These are phyloP conservation scores for Sphaceloma murrayae DNA, from an alignment of 2,329 filamentous ascomycete species.

Conservation along the genomic window DNA sequence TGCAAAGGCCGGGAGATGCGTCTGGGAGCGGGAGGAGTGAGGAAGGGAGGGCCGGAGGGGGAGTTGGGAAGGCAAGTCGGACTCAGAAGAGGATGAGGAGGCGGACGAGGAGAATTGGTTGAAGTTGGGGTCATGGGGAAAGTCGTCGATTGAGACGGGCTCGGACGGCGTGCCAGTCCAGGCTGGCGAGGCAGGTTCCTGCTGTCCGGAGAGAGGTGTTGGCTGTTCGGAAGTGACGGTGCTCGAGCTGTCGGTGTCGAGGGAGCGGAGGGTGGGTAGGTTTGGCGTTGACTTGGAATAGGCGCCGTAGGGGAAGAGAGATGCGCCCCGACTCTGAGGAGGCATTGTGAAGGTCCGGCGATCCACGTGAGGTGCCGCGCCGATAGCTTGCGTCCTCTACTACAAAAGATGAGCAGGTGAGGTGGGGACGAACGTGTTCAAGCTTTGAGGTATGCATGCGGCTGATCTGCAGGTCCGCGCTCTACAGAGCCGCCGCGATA, in stretches of 20 bases:
- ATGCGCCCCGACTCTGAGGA: slow-evolving; percentile 35
- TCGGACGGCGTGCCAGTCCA: slow-evolving; percentile 32
- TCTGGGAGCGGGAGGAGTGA: slow-evolving; percentile 33
- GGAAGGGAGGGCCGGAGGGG: slow-evolving; percentile 32
- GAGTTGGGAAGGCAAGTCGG: slow-evolving; percentile 23
- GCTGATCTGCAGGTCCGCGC: no score
- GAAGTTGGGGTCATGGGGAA: slow-evolving; percentile 25
- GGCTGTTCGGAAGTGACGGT: slow-evolving; percentile 18
- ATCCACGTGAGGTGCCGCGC: no score
- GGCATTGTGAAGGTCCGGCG: no score
- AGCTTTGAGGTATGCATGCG: neutral
- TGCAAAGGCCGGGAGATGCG: slow-evolving; percentile 43
- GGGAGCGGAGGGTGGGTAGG: slow-evolving; percentile 34
- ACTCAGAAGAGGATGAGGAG: slow-evolving; percentile 25
- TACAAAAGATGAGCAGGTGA: no score
- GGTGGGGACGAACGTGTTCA: neutral
- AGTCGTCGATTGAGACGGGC: slow-evolving; percentile 32
- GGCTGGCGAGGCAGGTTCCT: slow-evolving; percentile 18
- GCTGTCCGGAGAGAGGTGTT: slow-evolving; percentile 4
- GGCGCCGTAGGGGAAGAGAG: slow-evolving; percentile 31
- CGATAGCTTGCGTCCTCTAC: no score
- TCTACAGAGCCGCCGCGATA: no score
- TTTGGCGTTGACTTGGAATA: slow-evolving; percentile 42
- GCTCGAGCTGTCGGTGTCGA: slow-evolving; percentile 21
- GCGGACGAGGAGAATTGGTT: slow-evolving; percentile 24